Percentiles rank a stretch among this genome's conserved stretches.
Evolutionary conservation across 1,284 basidiomycete genomes (phyloP).

Genomic region (Trichosporon inkin): DNA sequence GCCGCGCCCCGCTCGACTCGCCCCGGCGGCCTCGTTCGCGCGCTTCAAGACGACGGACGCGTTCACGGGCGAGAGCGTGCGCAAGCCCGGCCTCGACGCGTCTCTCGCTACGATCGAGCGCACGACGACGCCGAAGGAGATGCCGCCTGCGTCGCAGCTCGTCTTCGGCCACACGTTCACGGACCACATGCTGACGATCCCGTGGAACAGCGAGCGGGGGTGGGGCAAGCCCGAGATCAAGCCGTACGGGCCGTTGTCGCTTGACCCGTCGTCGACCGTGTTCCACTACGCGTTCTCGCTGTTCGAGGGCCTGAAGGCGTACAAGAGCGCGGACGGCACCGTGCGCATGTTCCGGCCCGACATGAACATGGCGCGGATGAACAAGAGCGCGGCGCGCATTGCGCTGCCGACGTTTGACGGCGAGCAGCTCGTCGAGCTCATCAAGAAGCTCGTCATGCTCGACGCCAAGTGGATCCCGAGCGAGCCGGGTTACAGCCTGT

Average conservation of each 20-base stretch:
- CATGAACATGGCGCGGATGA: conserved; percentile 84
- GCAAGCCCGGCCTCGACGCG: conserved; percentile 46
- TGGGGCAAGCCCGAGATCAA: conserved; percentile 81
- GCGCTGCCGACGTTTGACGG: conserved; percentile 67
- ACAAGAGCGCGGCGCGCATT: conserved; percentile 51
- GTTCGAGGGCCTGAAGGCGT: conserved; percentile 98
- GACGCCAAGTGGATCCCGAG: conserved; percentile 93
- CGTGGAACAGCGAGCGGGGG: conserved; percentile 68
- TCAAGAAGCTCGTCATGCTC: conserved; percentile 80
- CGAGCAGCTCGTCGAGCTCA: conserved; percentile 70
- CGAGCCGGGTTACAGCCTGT: conserved; percentile 83
- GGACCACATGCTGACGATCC: conserved; percentile 87
- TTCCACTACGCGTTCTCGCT: conserved; percentile 79
- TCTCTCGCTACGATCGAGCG: conserved; percentile 55
- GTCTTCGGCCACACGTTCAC: conserved; percentile 61
- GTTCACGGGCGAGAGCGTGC: conserved; percentile 1
- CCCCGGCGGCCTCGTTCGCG: not conserved
- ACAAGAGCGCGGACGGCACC: conserved; percentile 70
- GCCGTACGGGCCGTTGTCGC: conserved; percentile 70
- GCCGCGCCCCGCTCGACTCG: conserved; percentile 4
- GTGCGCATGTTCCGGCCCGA: conserved; percentile 92
- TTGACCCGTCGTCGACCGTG: conserved; percentile 81
- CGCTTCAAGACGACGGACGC: conserved; percentile 23
- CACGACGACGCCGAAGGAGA: conserved; percentile 51
- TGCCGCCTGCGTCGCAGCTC: conserved; percentile 50